Evolutionary conservation across 306 rosid species (phyloP), one percentile per base, ranked within the genome.

Genomic region (Cicer judaicum): DNA sequence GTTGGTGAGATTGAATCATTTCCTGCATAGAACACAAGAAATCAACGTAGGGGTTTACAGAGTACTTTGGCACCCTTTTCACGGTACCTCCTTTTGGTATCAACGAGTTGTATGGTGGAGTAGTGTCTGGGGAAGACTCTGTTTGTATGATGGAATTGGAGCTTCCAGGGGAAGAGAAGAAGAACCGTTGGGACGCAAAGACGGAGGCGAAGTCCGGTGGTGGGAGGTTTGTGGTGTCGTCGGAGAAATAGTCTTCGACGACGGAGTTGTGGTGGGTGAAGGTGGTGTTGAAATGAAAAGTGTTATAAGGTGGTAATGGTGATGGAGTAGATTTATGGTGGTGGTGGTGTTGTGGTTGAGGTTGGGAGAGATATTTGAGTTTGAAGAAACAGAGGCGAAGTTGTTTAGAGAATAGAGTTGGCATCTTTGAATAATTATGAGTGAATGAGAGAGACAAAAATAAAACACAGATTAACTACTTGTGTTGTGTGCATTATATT

Each of bases 121-220:
- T 53, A 82, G 73, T 83, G 10, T 60, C n/a, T 16, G 43, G 10
- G 0, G 88, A 74, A 68, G 93, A 83, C 40, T 94, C 91, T 7
- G 80, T 34, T 43, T 94, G 89, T 6, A 82, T 41, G 56, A 95
- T 90, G 87, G 99, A 92, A 78, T 95, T 95, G 60, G 99, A 92
- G 67, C 10, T 66, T 52, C 99, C 98, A 0, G 98, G 98, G 42
- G 96, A 87, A 74, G 98, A 94, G 90, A 90, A 85, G 89, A 94
- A 94, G 88, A 94, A 88, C 12, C 98, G 89, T 19, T 82, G 85
- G 41, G 96, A 94, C 39, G 97, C 84, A 21, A 80, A 87, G 73
- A 85, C 43, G 75, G 97, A 70, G 36, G 96, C 84, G 7, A 94
- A 85, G 80, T 94, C 96, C 0, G 91, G 93, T 3, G 83, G 84